phyloP scores from a whole-genome alignment of 768 basidiomycete species.

The Multifurca ochricompacta region DNA sequence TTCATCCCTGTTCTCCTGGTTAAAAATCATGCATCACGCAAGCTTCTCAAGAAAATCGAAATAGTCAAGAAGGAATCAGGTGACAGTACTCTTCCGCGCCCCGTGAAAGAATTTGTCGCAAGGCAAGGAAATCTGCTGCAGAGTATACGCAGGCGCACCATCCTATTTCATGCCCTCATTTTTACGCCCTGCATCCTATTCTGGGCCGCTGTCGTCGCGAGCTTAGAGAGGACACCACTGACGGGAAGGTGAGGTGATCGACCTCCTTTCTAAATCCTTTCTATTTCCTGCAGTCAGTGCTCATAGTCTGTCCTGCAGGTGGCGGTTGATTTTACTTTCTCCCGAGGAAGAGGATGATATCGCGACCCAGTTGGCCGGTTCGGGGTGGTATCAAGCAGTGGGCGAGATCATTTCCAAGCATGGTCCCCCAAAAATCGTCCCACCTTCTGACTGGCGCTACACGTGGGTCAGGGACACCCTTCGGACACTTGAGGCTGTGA shows the following conservation, averaged over 20 bases:
- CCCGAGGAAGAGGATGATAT: constrained; percentile 92
- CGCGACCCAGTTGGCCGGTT: constrained; percentile 69
- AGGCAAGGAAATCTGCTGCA: constrained; percentile 41
- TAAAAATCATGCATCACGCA: constrained; percentile 46
- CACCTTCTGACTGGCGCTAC: constrained; percentile 82
- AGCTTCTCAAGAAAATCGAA: constrained; percentile 42
- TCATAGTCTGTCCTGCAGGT: constrained; percentile 36
- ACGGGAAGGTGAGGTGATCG: constrained; percentile 76
- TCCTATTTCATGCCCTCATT: constrained; percentile 46
- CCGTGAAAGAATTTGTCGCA: constrained; percentile 37
- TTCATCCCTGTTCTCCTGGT: constrained; percentile 64
- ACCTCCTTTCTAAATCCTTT: not conserved
- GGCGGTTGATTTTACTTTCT: constrained; percentile 81
- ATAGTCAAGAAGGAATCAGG: constrained; percentile 29
- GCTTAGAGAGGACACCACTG: constrained; percentile 69
- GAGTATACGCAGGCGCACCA: constrained; percentile 41
- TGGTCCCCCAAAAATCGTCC: constrained; percentile 52
- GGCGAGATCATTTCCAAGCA: constrained; percentile 66
- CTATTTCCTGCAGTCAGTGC: not conserved
- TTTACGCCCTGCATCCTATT: constrained; percentile 55
- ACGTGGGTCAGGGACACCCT: constrained; percentile 79
- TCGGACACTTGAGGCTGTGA: constrained; percentile 64
- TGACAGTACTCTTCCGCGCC: constrained; percentile 33
- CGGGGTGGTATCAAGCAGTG: constrained; percentile 83
- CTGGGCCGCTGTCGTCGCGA: constrained; percentile 62